phyloP scores from a whole-genome alignment of 495 filamentous ascomycete genomes.

The Penicillium malachiteum region DNA sequence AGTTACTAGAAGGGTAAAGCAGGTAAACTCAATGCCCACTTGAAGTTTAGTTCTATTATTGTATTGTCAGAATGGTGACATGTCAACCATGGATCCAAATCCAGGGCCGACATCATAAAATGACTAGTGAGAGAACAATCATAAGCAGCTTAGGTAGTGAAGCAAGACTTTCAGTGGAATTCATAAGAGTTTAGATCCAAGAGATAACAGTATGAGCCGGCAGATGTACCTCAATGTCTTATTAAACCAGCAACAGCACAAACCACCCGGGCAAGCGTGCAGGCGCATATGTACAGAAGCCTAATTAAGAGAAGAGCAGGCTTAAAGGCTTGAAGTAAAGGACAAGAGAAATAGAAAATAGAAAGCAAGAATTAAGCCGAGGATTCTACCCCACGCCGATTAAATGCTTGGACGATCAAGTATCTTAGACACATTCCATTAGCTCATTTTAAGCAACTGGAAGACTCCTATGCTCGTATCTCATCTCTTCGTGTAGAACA shows the following conservation, averaged over 20 bases:
- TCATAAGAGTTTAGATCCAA: no score
- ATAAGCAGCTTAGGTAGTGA: no score
- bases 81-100: no score
- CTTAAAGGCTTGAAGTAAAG: not conserved
- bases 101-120: no score
- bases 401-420: conserved; percentile 29
- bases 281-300: conserved; percentile 24
- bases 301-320: not conserved
- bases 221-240: no score
- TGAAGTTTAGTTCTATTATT: no score
- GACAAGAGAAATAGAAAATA: conserved; percentile 6
- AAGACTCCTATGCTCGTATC: conserved; percentile 25
- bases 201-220: no score
- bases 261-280: conserved; percentile 1
- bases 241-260: not conserved
- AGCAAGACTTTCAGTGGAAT: no score
- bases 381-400: conserved; percentile 23
- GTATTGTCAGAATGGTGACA: no score
- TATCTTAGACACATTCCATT: not conserved
- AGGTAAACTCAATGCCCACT: no score
- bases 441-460: not conserved
- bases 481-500: conserved; percentile 31
- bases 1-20: no score
- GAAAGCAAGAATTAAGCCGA: conserved; percentile 20
- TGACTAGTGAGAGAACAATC: no score